These are phyloP conservation scores for Talaromyces sp. DNA, from an alignment of 2,329 filamentous ascomycete genomes.

Conservation along the genomic window DNA sequence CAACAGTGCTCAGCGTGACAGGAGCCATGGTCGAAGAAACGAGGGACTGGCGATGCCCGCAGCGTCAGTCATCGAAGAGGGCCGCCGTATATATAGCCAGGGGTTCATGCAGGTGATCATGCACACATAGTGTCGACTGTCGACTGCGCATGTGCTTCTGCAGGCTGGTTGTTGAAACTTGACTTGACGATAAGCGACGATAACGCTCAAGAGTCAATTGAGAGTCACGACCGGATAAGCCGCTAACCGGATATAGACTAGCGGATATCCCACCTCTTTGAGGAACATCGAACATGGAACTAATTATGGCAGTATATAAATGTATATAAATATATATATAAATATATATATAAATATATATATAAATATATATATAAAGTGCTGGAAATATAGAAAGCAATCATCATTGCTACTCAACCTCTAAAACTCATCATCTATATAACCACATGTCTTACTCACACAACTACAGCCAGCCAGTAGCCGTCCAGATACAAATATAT, in stretches of 20 bases:
- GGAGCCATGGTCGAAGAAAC: conserved; percentile 26
- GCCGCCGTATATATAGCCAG: background rate
- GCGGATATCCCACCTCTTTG: no score
- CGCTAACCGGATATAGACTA: background rate
- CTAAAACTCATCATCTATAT: background rate
- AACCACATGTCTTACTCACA: background rate
- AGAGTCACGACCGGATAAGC: no score
- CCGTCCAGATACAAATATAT: conserved; percentile 5
- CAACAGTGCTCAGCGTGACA: conserved; percentile 28
- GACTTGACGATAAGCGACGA: background rate
- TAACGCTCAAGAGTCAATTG: no score
- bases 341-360: no score
- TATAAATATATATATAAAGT: no score
- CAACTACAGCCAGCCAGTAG: conserved; percentile 8
- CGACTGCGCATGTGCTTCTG: background rate
- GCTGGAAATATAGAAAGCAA: background rate
- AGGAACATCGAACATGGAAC: no score
- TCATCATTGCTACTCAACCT: background rate
- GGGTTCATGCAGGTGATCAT: background rate
- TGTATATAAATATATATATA: no score
- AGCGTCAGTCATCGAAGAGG: background rate
- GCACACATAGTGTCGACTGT: no score
- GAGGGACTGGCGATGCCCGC: background rate
- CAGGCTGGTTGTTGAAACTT: background rate
- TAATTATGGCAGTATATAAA: no score